These are phyloP conservation scores for Talaromyces marneffei DNA, from an alignment of 2,329 filamentous ascomycete genomes.

Conservation along the genomic window DNA sequence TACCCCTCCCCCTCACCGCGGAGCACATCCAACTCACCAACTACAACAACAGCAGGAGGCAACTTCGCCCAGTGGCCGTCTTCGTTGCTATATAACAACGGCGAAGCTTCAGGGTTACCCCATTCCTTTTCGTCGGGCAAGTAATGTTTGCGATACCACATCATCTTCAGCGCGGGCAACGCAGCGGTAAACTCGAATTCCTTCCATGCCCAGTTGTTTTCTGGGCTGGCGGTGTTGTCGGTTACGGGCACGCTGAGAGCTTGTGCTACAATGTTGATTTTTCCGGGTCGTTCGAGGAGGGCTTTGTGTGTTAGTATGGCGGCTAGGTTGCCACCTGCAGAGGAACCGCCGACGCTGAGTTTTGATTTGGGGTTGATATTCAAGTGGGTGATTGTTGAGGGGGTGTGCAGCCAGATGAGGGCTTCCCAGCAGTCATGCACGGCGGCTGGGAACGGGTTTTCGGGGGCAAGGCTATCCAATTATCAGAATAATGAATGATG, in stretches of 20 bases:
- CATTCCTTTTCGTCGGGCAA: conserved; percentile 45
- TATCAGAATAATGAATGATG: background rate
- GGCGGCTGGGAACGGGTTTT: conserved; percentile 52
- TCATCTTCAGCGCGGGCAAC: conserved; percentile 53
- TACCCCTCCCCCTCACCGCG: conserved; percentile 50
- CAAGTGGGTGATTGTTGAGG: conserved; percentile 36
- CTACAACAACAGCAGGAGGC: conserved; percentile 49
- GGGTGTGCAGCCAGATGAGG: conserved; percentile 44
- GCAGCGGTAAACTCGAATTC: conserved; percentile 49
- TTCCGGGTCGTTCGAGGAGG: conserved; percentile 30
- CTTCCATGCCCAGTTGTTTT: conserved; percentile 45
- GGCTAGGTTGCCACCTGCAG: conserved; percentile 50
- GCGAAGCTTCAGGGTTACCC: conserved; percentile 50
- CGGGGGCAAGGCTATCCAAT: conserved; percentile 47
- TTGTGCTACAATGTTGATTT: conserved; percentile 43
- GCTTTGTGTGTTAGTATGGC: conserved; percentile 50
- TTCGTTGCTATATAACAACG: conserved; percentile 47
- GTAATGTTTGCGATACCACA: conserved; percentile 57
- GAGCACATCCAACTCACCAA: conserved; percentile 54
- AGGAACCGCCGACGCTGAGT: conserved; percentile 47
- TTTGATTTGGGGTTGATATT: conserved; percentile 38
- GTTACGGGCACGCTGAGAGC: conserved; percentile 54
- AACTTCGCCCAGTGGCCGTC: conserved; percentile 39
- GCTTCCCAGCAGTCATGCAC: conserved; percentile 54
- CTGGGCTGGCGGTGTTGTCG: conserved; percentile 50